Evolutionary conservation across 768 basidiomycete species (phyloP).

Genomic region (Suillus brevipes): DNA sequence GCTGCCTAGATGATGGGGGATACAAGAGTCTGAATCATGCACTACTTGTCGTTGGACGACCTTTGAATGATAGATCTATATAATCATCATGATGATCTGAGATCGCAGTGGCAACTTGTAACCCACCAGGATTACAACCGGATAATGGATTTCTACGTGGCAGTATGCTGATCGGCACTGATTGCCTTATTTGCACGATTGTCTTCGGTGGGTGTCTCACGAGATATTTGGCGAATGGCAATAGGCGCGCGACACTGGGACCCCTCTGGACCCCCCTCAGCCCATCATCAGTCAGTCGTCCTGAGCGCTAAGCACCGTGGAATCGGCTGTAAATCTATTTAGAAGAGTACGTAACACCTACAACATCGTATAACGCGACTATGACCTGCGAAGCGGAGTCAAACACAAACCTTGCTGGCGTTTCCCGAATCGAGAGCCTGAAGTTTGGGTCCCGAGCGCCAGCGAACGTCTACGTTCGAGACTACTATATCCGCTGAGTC

Average conservation of each 20-base stretch:
- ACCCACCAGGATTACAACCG: neutral
- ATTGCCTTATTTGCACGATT: neutral
- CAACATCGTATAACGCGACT: neutral
- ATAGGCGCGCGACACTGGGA: neutral
- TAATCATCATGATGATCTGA: neutral
- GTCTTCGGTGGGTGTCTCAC: neutral
- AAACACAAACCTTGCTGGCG: neutral
- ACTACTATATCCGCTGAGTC: neutral
- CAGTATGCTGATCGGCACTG: neutral
- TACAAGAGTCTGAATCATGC: constrained; percentile 14
- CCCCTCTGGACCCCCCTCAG: no score
- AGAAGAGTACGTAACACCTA: no score
- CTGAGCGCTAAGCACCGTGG: no score
- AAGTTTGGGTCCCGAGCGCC: neutral
- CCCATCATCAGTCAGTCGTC: no score
- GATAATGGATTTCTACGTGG: neutral
- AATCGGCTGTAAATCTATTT: no score
- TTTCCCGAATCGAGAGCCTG: neutral
- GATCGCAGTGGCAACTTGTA: neutral
- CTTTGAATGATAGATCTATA: neutral
- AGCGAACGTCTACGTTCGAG: neutral
- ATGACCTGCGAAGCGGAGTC: neutral
- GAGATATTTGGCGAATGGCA: neutral
- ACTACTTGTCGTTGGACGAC: neutral
- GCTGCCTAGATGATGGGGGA: constrained; percentile 26